These are phyloP conservation scores for Fagopyrum esculentum DNA, from an alignment of 148 eudicot genomes.

Conservation along the genomic window DNA sequence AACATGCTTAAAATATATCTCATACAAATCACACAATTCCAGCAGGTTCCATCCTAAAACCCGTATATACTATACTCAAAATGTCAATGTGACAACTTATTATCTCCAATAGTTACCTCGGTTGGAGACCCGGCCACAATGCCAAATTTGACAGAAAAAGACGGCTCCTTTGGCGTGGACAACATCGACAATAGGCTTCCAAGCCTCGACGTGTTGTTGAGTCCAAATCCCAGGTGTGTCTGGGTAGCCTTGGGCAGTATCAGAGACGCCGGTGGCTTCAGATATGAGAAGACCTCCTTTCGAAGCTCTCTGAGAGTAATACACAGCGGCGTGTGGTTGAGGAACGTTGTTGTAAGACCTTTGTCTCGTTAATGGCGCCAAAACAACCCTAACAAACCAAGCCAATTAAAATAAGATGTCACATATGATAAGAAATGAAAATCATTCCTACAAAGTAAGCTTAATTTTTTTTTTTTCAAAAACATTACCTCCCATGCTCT, in stretches of 20 bases:
- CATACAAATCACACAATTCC: too few species aligned
- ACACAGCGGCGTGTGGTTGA: constrained; percentile 37
- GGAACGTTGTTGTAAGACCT: constrained; percentile 43
- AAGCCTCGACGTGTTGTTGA: constrained; percentile 43
- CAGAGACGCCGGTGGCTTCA: constrained; percentile 42
- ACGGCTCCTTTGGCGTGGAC: constrained; percentile 45
- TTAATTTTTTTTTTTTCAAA: too few species aligned
- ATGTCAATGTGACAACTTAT: too few species aligned
- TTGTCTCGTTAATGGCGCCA: constrained; percentile 37
- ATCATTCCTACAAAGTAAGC: too few species aligned
- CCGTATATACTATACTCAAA: too few species aligned
- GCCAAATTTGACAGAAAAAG: background rate
- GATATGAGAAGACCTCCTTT: constrained; percentile 41
- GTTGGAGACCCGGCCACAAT: background rate
- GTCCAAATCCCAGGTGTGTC: constrained; percentile 49
- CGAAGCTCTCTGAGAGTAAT: constrained; percentile 38
- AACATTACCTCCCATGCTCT: too few species aligned
- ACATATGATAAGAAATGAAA: too few species aligned
- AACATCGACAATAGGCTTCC: constrained; percentile 50
- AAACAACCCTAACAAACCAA: constrained; percentile 27
- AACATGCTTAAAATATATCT: too few species aligned
- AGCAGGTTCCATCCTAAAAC: too few species aligned
- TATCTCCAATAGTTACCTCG: background rate
- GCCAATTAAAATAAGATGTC: background rate
- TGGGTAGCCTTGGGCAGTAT: constrained; percentile 33